phyloP scores from a whole-genome alignment of 2,329 filamentous ascomycete genomes.

The Amylocarpus encephaloides region DNA sequence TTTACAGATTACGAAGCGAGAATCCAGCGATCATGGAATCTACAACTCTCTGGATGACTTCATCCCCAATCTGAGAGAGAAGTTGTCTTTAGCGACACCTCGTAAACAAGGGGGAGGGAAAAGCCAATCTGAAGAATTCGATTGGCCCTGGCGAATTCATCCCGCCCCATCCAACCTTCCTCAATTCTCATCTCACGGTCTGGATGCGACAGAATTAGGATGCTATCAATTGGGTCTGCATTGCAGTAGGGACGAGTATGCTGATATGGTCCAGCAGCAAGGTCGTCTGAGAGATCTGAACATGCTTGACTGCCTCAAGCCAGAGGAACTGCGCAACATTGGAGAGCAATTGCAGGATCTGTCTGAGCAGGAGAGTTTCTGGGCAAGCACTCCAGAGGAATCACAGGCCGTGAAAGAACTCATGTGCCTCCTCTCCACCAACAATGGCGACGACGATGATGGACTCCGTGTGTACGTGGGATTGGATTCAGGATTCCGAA shows the following conservation, averaged over 20 bases:
- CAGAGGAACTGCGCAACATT: constrained; percentile 7
- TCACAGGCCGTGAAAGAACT: constrained; percentile 12
- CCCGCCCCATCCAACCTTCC: not conserved
- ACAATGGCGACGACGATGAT: constrained; percentile 14
- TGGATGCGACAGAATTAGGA: constrained; percentile 33
- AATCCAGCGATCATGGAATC: constrained; percentile 1
- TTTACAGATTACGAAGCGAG: constrained; percentile 1
- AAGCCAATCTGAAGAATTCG: not conserved
- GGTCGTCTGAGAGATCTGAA: constrained; percentile 36
- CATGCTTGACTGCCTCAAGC: constrained; percentile 28
- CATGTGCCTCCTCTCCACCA: constrained; percentile 5
- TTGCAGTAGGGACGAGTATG: constrained; percentile 35
- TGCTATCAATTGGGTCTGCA: constrained; percentile 43
- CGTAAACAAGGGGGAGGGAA: not conserved
- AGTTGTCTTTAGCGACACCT: not conserved
- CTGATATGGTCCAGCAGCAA: constrained; percentile 40
- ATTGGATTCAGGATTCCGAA: constrained; percentile 34
- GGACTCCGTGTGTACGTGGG: constrained; percentile 35
- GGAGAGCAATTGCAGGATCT: constrained; percentile 13
- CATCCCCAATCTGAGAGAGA: not conserved
- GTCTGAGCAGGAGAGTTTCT: constrained; percentile 31
- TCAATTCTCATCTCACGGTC: constrained; percentile 34
- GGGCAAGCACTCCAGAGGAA: not conserved
- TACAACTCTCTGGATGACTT: not conserved
- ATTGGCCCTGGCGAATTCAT: constrained; percentile 5